Base-by-base conservation (phyloP, 257 asterid genomes). In the Ehretia macrophylla region DNA sequence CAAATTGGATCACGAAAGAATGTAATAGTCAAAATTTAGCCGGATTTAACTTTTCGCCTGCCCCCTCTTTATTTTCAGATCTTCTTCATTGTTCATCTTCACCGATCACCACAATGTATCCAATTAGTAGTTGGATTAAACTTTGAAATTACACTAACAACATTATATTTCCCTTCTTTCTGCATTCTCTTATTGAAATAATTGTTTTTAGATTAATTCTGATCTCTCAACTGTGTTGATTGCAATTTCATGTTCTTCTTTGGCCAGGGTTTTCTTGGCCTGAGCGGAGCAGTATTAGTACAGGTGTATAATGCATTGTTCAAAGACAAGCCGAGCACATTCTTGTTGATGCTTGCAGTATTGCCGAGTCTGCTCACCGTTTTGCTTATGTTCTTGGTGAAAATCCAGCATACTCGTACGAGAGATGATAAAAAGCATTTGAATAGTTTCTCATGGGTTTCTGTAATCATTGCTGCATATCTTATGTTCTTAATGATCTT, bases 181-280 rank as follows among this genome's bases (percentile, higher is more conserved):
- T n/a, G n/a, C 37, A 9, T 22, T 20, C 19, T 52, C 37, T 52
- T 52, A 11, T 19, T 21, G 0, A 10, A 8, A 8, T 51, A 1
- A 13, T 11, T 27, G 45, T 8, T 9, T 16, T 27, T 55, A 0
- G n/a, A 32, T 4, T 14, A 13, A 32, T 0, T 3, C 8, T 0
- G 11, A 19, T 2, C 14, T 27, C 12, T 37, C 4, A 8, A 58
- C 4, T 10, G 10, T 18, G 21, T 48, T 22, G 45, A 4, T 22
- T 19, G n/a, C 45, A 5, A 17, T 18, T 16, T 44, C 20, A 47
- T 16, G 12, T 62, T 55, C 20, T 55, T 65, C 55, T 51, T 21
- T 59, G 68, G 73, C 58, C 88, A 84, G 99, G 99, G 99, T 17
- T 92, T 83, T 66, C 94, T 92, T 62, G 99, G 99, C 5, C 74